Evolutionary conservation across 2,329 filamentous ascomycete species (phyloP).

Genomic region (Cercospora sp.): DNA sequence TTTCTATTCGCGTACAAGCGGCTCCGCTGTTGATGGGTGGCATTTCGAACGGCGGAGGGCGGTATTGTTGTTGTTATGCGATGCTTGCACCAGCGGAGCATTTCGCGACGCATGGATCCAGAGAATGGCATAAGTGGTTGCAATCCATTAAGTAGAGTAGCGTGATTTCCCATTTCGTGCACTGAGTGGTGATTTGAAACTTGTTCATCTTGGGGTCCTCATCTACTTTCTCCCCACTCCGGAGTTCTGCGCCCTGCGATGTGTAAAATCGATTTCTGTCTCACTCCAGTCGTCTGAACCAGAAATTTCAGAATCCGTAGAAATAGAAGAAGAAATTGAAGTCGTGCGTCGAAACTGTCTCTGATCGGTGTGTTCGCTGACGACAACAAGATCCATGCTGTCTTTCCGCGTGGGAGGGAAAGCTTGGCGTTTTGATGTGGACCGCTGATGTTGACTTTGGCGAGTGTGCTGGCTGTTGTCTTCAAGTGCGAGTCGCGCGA

Average conservation of each 20-base stretch:
- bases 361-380: not conserved
- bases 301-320: not conserved
- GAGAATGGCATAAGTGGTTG: not conserved
- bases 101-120: not conserved
- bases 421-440: not conserved
- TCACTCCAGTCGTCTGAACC: not conserved
- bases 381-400: conserved; percentile 6
- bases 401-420: conserved; percentile 2
- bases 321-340: not conserved
- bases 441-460: not conserved
- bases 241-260: not conserved
- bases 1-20: not conserved
- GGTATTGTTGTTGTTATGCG: not conserved
- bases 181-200: not conserved
- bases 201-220: too few relatives aligned
- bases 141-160: not conserved
- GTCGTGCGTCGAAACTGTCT: not conserved
- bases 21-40: not conserved
- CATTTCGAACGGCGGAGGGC: not conserved
- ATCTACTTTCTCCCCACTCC: not conserved
- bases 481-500: conserved; percentile 24
- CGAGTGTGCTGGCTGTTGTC: not conserved
- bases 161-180: not conserved
- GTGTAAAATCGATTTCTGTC: not conserved
- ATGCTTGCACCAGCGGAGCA: not conserved